A percentile compares a stretch with the other conserved stretches of the same genome.
Evolutionary conservation across 768 basidiomycete genomes (phyloP).

Genomic region (Boletus pseudo-olivaceus): DNA sequence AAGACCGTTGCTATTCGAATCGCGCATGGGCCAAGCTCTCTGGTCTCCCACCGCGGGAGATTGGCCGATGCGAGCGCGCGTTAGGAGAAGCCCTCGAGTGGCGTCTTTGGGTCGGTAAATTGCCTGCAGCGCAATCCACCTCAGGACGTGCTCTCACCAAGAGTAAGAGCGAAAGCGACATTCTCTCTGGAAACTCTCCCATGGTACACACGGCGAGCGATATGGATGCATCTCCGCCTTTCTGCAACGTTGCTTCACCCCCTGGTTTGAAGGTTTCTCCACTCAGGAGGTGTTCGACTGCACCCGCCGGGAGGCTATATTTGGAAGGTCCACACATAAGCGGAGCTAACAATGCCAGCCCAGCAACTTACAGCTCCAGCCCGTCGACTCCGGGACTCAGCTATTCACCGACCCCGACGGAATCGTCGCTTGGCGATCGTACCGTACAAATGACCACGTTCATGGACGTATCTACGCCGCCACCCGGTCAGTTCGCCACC

Average conservation of each 20-base stretch:
- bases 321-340: conserved; percentile 8
- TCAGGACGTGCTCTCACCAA: conserved; percentile 41
- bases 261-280: conserved; percentile 15
- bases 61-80: conserved; percentile 84
- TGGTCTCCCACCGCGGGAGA: conserved; percentile 82
- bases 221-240: conserved; percentile 1
- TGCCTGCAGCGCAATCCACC: conserved; percentile 35
- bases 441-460: conserved; percentile 56
- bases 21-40: conserved; percentile 92
- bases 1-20: conserved; percentile 92
- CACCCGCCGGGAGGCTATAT: conserved; percentile 36
- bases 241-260: conserved; percentile 7
- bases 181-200: conserved; percentile 2
- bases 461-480: conserved; percentile 40
- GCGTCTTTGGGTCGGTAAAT: conserved; percentile 91
- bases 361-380: conserved; percentile 30
- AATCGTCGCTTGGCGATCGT: conserved; percentile 52
- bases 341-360: conserved; percentile 15
- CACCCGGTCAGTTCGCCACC: conserved; percentile 36
- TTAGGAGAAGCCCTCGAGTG: conserved; percentile 84
- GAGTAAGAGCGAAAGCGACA: conserved; percentile 49
- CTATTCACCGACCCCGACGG: conserved; percentile 59
- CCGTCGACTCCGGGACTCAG: conserved; percentile 57
- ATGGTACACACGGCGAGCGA: neutral
- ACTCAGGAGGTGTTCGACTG: conserved; percentile 42